Evolutionary conservation across 108 stramenopile genomes (phyloP).

Genomic region (Cyclotella choctawhatcheeana): DNA sequence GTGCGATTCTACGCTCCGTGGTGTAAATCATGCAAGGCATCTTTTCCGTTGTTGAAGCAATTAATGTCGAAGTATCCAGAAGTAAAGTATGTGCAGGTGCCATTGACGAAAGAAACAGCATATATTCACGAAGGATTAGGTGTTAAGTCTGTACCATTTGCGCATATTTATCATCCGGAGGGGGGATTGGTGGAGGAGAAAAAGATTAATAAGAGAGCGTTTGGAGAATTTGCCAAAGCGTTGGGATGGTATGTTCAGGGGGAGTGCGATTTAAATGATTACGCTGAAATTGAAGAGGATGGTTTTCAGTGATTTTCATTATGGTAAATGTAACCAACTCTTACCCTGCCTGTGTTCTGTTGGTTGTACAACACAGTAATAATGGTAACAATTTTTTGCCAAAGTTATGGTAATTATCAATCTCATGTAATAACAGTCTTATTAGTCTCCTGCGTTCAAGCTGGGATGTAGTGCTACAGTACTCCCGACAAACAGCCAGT

Average conservation of each 20-base stretch:
- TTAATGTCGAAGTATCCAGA: slow-evolving; percentile 47
- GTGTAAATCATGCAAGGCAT: slow-evolving; percentile 77
- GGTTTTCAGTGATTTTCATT: slow-evolving; percentile 22
- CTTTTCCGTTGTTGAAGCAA: slow-evolving; percentile 52
- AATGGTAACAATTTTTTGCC: too few relatives aligned
- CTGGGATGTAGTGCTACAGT: too few relatives aligned
- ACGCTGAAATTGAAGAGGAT: slow-evolving; percentile 10
- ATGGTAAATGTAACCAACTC: too few relatives aligned
- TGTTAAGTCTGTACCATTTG: slow-evolving; percentile 69
- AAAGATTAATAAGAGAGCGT: slow-evolving; percentile 61
- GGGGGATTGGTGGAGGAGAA: slow-evolving; percentile 69
- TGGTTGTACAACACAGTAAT: too few relatives aligned
- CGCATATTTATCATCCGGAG: slow-evolving; percentile 76
- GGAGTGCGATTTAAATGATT: slow-evolving; percentile 51
- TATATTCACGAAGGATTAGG: slow-evolving; percentile 74
- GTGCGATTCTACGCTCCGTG: slow-evolving; percentile 74
- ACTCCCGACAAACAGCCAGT: too few relatives aligned
- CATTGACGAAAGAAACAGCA: slow-evolving; percentile 67
- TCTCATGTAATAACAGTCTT: too few relatives aligned
- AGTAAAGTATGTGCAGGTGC: slow-evolving; percentile 81
- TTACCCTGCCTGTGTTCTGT: too few relatives aligned
- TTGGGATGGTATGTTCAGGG: slow-evolving; percentile 60
- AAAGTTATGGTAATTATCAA: too few relatives aligned
- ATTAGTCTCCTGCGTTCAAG: too few relatives aligned
- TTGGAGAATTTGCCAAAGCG: slow-evolving; percentile 55